These are phyloP conservation scores for Friedmanniomyces simplex DNA, from an alignment of 495 filamentous ascomycete genomes.

Conservation along the genomic window DNA sequence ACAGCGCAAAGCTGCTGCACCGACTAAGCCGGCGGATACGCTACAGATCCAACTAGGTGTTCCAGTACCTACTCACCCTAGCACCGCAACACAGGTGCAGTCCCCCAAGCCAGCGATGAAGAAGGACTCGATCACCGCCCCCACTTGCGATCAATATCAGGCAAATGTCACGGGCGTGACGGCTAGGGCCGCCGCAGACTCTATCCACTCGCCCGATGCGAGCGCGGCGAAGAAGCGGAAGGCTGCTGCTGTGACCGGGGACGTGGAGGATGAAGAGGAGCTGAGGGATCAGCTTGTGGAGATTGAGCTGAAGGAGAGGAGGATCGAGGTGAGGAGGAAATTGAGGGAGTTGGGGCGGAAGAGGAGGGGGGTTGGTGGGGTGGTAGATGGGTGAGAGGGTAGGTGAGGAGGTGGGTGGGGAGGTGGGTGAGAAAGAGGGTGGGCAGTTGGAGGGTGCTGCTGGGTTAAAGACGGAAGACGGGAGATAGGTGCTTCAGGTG, in stretches of 20 bases:
- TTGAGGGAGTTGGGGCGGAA: background rate
- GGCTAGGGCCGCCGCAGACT: too few relatives aligned
- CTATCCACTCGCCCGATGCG: background rate
- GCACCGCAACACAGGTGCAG: background rate
- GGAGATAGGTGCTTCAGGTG: too few relatives aligned
- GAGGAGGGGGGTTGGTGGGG: background rate
- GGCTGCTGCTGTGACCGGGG: background rate
- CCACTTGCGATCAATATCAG: too few relatives aligned
- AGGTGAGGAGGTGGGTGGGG: too few relatives aligned
- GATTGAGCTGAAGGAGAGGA: background rate
- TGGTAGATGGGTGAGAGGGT: too few relatives aligned
- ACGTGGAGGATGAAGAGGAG: background rate
- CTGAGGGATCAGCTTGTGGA: background rate
- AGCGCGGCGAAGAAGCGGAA: background rate
- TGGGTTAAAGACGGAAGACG: too few relatives aligned
- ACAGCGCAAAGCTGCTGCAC: too few relatives aligned
- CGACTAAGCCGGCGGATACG: too few relatives aligned
- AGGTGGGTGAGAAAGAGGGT: too few relatives aligned
- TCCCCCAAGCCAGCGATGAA: background rate
- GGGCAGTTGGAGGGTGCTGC: too few relatives aligned
- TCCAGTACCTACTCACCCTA: background rate
- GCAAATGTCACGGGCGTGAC: background rate
- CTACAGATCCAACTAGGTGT: too few relatives aligned
- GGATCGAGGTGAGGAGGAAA: background rate
- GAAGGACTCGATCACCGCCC: too few relatives aligned